Base-by-base conservation (phyloP, 805 yeast genomes). In the Nakazawaea pomicola region DNA sequence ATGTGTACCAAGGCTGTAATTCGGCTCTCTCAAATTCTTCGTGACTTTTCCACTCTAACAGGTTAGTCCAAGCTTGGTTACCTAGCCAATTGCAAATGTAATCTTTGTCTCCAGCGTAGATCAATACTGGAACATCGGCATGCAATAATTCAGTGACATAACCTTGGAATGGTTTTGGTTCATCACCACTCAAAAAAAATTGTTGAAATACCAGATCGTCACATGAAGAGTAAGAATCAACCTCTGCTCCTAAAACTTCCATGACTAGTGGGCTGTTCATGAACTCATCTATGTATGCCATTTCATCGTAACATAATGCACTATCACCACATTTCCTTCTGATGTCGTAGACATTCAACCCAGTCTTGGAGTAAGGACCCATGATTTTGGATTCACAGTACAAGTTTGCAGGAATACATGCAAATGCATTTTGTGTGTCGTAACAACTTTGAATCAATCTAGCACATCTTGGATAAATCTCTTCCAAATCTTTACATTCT, bases 11-110 rank as follows among this genome's bases (percentile, higher is more conserved):
- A 2, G 44, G 40, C 15, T 36, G 30, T 28, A 37, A 42, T 17
- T 23, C 27, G 24, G 28, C 23, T 25, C 43, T 28, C 4, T 53
- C 67, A 58, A 78, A 85, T 43, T 70, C 74, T 25, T 72, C 72
- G 32, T 70, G 63, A 29, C 76, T 75, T 20, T 70, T 60, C 85
- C 87, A 84, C 54, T 83, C 84, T 41, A 88, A 71, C 36, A 66
- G 75, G 56, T 84, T 71, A 28, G 91, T 70, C 95, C 96, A 86
- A 12, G 83, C 93, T 56, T 79, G 76, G 61, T 89, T 89, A 49
- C 97, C 98, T 56, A 91, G 74, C 96, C 96, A 90, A 69, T 91
- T 90, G 68, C 97, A 90, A 58, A 90, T 90, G 64, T 81, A 90
- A 64, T 90, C 98, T 66, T 88, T 87, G 67, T 90, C 96, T 57